Base-by-base conservation (phyloP, 1,284 basidiomycete species). In the Xerocomus subilludens region DNA sequence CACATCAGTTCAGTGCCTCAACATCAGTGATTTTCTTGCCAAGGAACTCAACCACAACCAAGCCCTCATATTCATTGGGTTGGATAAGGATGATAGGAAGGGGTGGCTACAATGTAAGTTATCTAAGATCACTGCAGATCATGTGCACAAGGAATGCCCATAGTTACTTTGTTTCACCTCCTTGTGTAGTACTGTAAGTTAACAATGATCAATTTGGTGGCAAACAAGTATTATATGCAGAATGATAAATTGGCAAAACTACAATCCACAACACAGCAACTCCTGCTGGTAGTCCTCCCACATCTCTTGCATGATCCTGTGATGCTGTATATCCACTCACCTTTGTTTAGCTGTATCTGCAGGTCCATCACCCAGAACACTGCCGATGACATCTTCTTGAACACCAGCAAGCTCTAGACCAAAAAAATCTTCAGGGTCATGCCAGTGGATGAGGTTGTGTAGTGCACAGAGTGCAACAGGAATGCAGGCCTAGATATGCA, bases 361-460 rank as follows among this genome's bases (percentile, higher is more conserved):
- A n/a, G 63, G 60, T 30, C 45, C 47, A 10, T 64, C 63, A 27
- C 30, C 45, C 10, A 64, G 32, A 64, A 64, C 16, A 51, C 16
- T 33, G 11, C 18, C 38, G 16, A 38, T 38, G 38, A 16, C 47
- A 51, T n/a, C 63, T 2, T 35, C 60, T n/a, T n/a, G n/a, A 42
- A n/a, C 59, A 20, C 36, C n/a, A 62, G 25, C 27, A 45, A 45
- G 30, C 18, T 63, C 38, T 30, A 11, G 42, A 32, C 47, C 62
- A 32, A 63, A 63, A 30, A 63, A 63, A 23, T 14, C 21, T 21
- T 63, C 60, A 45, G 65, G 32, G 33, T 51, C 11, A 30, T 42
- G 16, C 7, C 55, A 16, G 10, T 49, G 38, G 36, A 87, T 84
- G 64, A 87, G 86, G 67, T 87, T 87, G 70, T 88, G 85, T 9